Percentiles rank a stretch among this genome's conserved stretches.
phyloP scores from a whole-genome alignment of 148 eudicot genomes.

The Chenopodium berlandieri region DNA sequence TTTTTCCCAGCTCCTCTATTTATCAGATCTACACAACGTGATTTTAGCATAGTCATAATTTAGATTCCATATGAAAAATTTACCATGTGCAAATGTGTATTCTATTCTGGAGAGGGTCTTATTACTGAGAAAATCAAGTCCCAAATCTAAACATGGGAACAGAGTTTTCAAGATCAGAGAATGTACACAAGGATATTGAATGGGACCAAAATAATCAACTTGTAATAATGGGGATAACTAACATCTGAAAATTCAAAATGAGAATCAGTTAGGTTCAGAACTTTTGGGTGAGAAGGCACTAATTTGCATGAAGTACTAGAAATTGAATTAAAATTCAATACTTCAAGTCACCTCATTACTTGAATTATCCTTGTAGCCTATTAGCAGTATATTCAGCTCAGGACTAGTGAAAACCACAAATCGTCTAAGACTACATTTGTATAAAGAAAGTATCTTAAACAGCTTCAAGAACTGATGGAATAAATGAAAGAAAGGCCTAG shows the following conservation, averaged over 20 bases:
- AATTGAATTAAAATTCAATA: not conserved
- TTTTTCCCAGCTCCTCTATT: not conserved
- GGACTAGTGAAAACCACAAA: not conserved
- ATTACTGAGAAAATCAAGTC: not conserved
- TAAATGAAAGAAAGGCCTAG: not conserved
- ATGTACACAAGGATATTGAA: not conserved
- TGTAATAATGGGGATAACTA: not conserved
- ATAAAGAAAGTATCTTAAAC: not conserved
- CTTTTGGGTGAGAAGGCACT: not conserved
- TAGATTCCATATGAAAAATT: not conserved
- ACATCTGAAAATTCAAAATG: not conserved
- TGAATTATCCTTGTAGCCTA: not conserved
- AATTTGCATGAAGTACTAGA: not conserved
- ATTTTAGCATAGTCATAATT: not conserved
- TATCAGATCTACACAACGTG: not conserved
- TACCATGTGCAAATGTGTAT: not conserved
- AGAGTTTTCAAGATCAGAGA: not conserved
- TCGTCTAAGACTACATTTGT: not conserved
- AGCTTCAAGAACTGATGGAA: slow-evolving; percentile 8
- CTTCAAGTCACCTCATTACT: no score
- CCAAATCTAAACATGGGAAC: not conserved
- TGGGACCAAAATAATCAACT: not conserved
- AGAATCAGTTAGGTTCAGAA: not conserved
- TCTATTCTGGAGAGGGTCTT: not conserved
- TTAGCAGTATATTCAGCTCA: not conserved